Evolutionary conservation across 1,284 basidiomycete genomes (phyloP), one percentile per base, ranked within the genome.

Genomic region (Psilocybe mexicana): DNA sequence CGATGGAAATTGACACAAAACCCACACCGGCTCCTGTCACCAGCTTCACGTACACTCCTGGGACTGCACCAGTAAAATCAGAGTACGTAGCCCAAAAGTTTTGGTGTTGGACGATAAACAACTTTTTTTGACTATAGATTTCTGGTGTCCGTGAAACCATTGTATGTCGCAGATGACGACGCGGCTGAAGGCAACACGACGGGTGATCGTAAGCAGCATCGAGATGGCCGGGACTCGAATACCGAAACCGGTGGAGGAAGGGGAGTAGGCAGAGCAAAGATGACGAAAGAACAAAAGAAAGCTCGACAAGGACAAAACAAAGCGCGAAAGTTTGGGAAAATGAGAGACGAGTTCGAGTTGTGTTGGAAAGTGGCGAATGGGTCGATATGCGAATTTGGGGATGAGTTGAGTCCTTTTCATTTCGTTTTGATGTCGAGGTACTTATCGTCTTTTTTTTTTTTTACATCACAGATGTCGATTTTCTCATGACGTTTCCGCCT

Each of bases 261-360:
- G 58, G 73, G 59, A 59, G 78, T 36, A 77, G 38, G 38, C 38
- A 40, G 38, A 40, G 38, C 38, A 4, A 79, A 65, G 82, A 75
- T 70, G 63, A 67, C 70, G 3, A 77, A 74, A 57, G 73, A 74
- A 58, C 83, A 91, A 70, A 89, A 86, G 72, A 91, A 91, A 70
- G 83, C 85, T 36, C 82, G 84, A 59, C 77, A 82, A 38, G 92
- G 92, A 2, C 84, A 87, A 57, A 94, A 94, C 72, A 94, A 93
- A 70, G 87, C 85, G 10, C 74, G 92, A 43, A 77, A 83, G 3
- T 92, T 90, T 70, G 83, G 78, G 14, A 90, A 89, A 69, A 78
- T 88, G 33, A 78, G 84, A 55, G 90, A 92, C 66, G 88, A 90
- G 46, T 70, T 90, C 0, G 87, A 92, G 49, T 72, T 93, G 25